These are phyloP conservation scores for Ophiostoma montium DNA, from an alignment of 2,329 filamentous ascomycete genomes.

Conservation along the genomic window DNA sequence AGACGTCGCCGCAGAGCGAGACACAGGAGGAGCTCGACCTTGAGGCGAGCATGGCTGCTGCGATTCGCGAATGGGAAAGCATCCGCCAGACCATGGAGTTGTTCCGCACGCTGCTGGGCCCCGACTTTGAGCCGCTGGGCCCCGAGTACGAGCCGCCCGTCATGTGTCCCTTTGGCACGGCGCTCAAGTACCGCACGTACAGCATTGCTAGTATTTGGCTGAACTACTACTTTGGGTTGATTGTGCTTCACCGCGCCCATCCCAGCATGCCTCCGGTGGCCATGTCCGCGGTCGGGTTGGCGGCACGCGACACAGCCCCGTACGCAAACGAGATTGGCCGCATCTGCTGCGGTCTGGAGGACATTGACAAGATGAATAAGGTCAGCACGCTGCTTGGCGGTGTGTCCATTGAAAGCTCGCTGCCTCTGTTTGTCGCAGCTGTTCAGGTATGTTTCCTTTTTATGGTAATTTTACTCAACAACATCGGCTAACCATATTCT, in stretches of 20 bases:
- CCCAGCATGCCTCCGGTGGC: slow-evolving; percentile 84
- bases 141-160: slow-evolving; percentile 49
- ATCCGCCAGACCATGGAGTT: slow-evolving; percentile 58
- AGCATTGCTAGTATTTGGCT: slow-evolving; percentile 81
- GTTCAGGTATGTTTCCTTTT: slow-evolving; percentile 39
- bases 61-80: slow-evolving; percentile 62
- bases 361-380: slow-evolving; percentile 35
- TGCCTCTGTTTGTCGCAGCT: slow-evolving; percentile 76
- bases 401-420: slow-evolving; percentile 67
- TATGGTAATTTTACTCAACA: background rate
- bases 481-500: background rate
- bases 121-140: slow-evolving; percentile 62
- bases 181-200: slow-evolving; percentile 70
- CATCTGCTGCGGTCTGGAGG: slow-evolving; percentile 60
- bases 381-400: slow-evolving; percentile 68
- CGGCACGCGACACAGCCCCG: slow-evolving; percentile 54
- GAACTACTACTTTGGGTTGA: slow-evolving; percentile 72
- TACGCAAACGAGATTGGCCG: slow-evolving; percentile 66
- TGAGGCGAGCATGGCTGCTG: slow-evolving; percentile 50
- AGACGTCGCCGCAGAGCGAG: slow-evolving; percentile 27
- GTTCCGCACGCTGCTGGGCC: slow-evolving; percentile 51
- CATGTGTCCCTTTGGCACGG: slow-evolving; percentile 67
- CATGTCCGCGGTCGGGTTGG: slow-evolving; percentile 71
- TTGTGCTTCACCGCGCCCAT: slow-evolving; percentile 69
- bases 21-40: slow-evolving; percentile 42